These are phyloP conservation scores for Xerophyta viscosa DNA, from an alignment of 106 monocot species.

Conservation along the genomic window DNA sequence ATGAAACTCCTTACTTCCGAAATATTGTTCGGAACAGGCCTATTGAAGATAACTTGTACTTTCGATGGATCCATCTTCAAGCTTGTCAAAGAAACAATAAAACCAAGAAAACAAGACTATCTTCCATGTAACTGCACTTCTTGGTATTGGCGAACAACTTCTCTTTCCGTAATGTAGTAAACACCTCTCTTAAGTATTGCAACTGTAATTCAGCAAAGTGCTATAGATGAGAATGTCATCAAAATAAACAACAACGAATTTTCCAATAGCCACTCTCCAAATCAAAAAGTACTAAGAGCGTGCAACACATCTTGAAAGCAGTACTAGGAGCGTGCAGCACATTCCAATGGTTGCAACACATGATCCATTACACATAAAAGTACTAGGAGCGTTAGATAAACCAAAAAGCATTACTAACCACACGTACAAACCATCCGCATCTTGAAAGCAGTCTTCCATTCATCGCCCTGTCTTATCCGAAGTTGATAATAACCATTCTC, in stretches of 20 bases:
- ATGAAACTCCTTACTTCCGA: constrained; percentile 4
- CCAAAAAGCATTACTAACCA: constrained; percentile 15
- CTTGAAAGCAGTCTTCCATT: constrained; percentile 20
- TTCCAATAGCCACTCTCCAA: too few species aligned
- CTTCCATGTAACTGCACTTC: not conserved
- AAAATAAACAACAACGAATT: constrained; percentile 7
- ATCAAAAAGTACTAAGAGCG: too few species aligned
- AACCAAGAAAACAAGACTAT: not conserved
- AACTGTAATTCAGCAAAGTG: not conserved
- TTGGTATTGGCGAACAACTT: not conserved
- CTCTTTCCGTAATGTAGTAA: not conserved
- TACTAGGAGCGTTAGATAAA: constrained; percentile 9
- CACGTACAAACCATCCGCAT: constrained; percentile 8
- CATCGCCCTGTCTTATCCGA: not conserved
- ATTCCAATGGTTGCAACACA: not conserved
- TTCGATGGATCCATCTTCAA: not conserved
- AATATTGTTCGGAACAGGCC: not conserved
- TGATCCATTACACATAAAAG: constrained; percentile 13
- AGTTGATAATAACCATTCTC: constrained; percentile 12
- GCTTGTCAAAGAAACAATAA: not conserved
- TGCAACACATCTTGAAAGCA: too few species aligned
- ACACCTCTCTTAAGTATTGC: not conserved
- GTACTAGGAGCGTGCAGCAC: too few species aligned
- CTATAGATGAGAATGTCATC: constrained; percentile 9
- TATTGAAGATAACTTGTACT: not conserved